These are phyloP conservation scores for Cairneyella variabilis DNA, from an alignment of 495 filamentous ascomycete species.

Conservation along the genomic window DNA sequence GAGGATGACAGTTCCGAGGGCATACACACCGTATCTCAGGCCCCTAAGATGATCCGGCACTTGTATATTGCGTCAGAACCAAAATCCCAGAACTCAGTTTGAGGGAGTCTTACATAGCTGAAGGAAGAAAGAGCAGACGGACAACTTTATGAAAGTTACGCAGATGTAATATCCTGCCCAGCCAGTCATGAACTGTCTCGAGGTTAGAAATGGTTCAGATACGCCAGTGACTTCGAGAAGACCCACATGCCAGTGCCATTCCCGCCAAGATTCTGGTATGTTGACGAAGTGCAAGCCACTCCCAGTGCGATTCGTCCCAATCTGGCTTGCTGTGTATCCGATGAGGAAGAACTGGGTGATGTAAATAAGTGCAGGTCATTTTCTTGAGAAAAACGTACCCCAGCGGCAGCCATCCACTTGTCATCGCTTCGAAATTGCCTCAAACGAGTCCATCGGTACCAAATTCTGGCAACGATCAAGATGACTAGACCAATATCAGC, in stretches of 20 bases:
- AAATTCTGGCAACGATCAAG: slow-evolving; percentile 11
- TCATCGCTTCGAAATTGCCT: slow-evolving; percentile 19
- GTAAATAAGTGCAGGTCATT: neutral
- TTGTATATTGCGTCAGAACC: neutral
- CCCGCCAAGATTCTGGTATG: slow-evolving; percentile 4
- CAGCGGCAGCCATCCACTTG: slow-evolving; percentile 16
- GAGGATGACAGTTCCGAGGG: slow-evolving; percentile 8
- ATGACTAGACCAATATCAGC: slow-evolving; percentile 5
- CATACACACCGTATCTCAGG: slow-evolving; percentile 3
- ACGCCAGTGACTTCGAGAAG: neutral
- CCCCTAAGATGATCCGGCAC: slow-evolving; percentile 4
- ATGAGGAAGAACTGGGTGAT: slow-evolving; percentile 10
- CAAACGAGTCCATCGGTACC: slow-evolving; percentile 17
- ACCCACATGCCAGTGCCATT: slow-evolving; percentile 20
- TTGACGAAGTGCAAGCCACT: slow-evolving; percentile 15
- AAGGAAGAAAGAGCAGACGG: slow-evolving; percentile 18
- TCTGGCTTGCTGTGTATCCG: slow-evolving; percentile 9
- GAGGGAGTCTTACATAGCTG: slow-evolving; percentile 12
- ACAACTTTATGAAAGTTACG: slow-evolving; percentile 16
- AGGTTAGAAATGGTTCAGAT: neutral
- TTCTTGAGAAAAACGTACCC: neutral
- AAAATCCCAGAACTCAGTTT: too few species aligned
- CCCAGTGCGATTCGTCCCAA: slow-evolving; percentile 14
- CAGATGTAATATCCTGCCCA: slow-evolving; percentile 20
- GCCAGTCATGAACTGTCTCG: slow-evolving; percentile 2